These are phyloP conservation scores for Dryadomyces quercivorus DNA, from an alignment of 2,329 filamentous ascomycete genomes.

Conservation along the genomic window DNA sequence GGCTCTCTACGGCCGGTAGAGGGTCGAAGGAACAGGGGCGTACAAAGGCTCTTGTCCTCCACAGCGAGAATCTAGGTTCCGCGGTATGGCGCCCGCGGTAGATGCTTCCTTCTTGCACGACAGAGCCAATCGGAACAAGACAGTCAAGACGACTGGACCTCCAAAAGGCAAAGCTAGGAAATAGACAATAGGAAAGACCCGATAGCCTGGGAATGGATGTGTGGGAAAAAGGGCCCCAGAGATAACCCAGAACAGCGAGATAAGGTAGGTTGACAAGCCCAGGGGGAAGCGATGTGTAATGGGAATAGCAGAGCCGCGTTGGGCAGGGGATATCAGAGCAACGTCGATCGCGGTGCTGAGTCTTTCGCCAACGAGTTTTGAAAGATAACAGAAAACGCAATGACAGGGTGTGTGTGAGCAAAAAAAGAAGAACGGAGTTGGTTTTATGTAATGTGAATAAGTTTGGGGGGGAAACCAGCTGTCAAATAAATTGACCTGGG, in stretches of 20 bases:
- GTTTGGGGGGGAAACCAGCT: constrained; percentile 11
- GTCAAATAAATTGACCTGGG: constrained; percentile 10
- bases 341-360: constrained; percentile 6
- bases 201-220: background rate
- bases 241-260: background rate
- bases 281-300: constrained; percentile 9
- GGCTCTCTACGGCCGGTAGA: background rate
- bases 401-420: constrained; percentile 29
- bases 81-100: background rate
- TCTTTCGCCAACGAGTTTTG: constrained; percentile 10
- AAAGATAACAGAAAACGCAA: constrained; percentile 24
- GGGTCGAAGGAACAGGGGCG: background rate
- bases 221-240: background rate
- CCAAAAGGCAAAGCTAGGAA: background rate
- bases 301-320: constrained; percentile 8
- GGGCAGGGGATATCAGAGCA: constrained; percentile 17
- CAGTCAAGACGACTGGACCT: background rate
- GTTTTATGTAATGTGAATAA: constrained; percentile 38
- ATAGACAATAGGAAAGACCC: background rate
- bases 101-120: background rate
- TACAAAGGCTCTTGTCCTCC: background rate
- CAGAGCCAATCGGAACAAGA: background rate
- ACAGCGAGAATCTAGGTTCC: background rate
- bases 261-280: background rate
- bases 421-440: constrained; percentile 27